A percentile compares a stretch with the other conserved stretches of the same genome.
Evolutionary conservation across 2,329 filamentous ascomycete species (phyloP).

Genomic region (Stemphylium beticola): DNA sequence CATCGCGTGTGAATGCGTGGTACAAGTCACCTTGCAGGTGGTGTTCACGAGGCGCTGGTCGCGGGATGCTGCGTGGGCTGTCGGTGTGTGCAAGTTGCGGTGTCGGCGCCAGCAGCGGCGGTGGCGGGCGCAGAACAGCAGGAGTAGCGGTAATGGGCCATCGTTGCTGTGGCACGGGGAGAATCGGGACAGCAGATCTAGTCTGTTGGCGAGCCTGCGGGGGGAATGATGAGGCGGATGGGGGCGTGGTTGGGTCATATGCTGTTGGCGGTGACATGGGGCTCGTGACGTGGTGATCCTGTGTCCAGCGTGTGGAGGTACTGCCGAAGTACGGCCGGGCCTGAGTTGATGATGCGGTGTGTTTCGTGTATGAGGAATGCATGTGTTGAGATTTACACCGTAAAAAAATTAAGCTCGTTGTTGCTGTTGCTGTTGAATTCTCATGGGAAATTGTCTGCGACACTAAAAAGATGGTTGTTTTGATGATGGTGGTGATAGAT

Average conservation of each 20-base stretch:
- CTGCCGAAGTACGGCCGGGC: not conserved
- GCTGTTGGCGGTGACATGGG: slow-evolving; percentile 10
- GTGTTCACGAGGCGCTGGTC: slow-evolving; percentile 18
- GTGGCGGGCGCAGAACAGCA: not conserved
- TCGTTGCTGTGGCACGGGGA: not conserved
- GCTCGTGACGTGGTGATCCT: slow-evolving; percentile 20
- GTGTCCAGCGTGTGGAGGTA: slow-evolving; percentile 8
- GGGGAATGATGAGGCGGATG: slow-evolving; percentile 3
- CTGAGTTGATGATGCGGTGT: not conserved
- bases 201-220: not conserved
- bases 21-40: slow-evolving; percentile 19
- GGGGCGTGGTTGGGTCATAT: slow-evolving; percentile 21
- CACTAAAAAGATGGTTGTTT: not conserved
- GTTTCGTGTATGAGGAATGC: not conserved
- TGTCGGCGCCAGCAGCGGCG: slow-evolving; percentile 6
- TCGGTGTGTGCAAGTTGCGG: slow-evolving; percentile 5
- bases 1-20: slow-evolving; percentile 9
- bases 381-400: not conserved
- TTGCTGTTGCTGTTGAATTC: not conserved
- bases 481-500: not conserved
- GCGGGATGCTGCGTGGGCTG: slow-evolving; percentile 9
- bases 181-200: slow-evolving; percentile 1
- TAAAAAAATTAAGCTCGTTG: not conserved
- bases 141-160: not conserved
- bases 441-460: not conserved